These are phyloP conservation scores for Sanghuangporus baumii DNA, from an alignment of 1,284 basidiomycete genomes.

Conservation along the genomic window DNA sequence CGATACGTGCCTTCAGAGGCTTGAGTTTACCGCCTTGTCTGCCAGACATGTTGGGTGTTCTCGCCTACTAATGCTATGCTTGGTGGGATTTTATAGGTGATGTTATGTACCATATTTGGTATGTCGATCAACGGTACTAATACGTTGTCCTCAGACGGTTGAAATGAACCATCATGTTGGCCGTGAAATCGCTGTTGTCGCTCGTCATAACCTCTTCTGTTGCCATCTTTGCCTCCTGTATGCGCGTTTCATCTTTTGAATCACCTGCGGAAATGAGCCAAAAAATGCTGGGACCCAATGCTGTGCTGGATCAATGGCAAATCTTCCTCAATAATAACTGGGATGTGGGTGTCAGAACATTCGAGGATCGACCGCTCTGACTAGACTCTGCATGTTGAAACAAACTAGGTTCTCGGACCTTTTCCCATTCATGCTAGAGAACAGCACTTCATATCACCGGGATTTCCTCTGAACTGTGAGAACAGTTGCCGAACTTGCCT, in stretches of 20 bases:
- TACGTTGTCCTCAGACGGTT: too few relatives aligned
- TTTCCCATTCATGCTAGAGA: conserved; percentile 79
- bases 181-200: not conserved
- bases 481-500: conserved; percentile 7
- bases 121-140: not conserved
- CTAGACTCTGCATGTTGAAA: not conserved
- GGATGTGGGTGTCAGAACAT: conserved; percentile 27
- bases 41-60: conserved; percentile 45
- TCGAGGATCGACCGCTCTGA: not conserved
- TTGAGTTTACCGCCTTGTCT: conserved; percentile 79
- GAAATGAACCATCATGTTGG: too few relatives aligned
- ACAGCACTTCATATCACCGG: conserved; percentile 70
- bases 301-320: conserved; percentile 21
- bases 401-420: conserved; percentile 60
- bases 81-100: not conserved
- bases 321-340: conserved; percentile 26
- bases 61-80: not conserved
- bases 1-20: conserved; percentile 53
- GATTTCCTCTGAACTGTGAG: conserved; percentile 63
- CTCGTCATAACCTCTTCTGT: not conserved
- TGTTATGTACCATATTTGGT: not conserved
- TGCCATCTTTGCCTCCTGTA: not conserved
- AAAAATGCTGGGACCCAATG: not conserved
- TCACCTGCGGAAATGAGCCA: not conserved
- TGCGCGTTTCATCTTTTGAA: not conserved